Base-by-base conservation (phyloP, 2,329 filamentous ascomycete genomes). In the Pseudonectria buxi region DNA sequence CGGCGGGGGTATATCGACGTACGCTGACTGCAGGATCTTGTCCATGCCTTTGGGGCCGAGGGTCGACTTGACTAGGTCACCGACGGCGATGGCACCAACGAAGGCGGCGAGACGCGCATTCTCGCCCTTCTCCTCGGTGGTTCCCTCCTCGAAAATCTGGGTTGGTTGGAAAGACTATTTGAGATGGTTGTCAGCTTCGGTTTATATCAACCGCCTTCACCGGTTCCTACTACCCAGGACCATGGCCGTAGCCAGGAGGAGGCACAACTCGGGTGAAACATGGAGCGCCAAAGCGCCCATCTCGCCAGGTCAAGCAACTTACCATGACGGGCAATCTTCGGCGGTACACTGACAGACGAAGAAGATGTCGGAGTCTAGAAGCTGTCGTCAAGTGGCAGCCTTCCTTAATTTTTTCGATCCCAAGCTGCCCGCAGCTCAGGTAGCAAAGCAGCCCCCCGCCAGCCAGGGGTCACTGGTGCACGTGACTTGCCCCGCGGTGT, bases 101-200 rank as follows among this genome's bases (percentile, higher is more conserved):
- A 98, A 98, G 47, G 90, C 90, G n/a, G 87, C 84, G 53, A 96
- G 83, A 76, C 90, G 87, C 56, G 92, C 90, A 84, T 96, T 96
- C 72, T 96, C 90, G 56, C 92, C 92, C 72, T 95, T 96, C 71
- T 96, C 90, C 69, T 96, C 87, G 39, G 84, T 92, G 51, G 94
- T 92, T 62, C 94, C 89, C 65, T 95, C 87, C 56, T 88, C 86
- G 68, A 96, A 96, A 72, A 96, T 96, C 68, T 96, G 90, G 46
- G 88, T 95, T 56, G 90, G 89, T 68, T 88, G 92, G 64, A 82
- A 82, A 52, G 77, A 81, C 62, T 64, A 43, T 51, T 44, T 40
- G 36, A 45, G 32, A 44, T 32, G 14, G 7, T 22, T 4, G 28
- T 24, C 9, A 32, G 30, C 30, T 24, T 32, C 10, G 14, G 10